A percentile compares a stretch with the other conserved stretches of the same genome.
Conservation (phyloP, 1,139 yeast genomes). For the Wickerhamiella infanticola region DNA sequence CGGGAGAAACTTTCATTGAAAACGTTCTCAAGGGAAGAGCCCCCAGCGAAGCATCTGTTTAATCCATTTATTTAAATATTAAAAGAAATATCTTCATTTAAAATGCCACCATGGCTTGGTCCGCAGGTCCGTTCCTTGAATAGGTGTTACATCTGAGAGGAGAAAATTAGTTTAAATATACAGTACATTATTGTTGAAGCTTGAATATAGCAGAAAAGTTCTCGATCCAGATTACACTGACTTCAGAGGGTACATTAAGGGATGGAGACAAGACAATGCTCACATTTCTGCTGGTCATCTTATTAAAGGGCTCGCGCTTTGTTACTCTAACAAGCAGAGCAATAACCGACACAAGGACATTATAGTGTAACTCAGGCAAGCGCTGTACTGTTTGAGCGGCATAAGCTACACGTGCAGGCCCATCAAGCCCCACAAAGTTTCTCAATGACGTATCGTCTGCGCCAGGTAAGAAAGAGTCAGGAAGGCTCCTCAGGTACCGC, state of each 20-base stretch:
- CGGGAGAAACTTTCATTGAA: constrained; percentile 96
- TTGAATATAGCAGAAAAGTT: background rate
- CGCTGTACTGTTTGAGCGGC: background rate
- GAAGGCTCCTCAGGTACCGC: background rate
- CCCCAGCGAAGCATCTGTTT: constrained; percentile 4
- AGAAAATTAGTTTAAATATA: too few relatives aligned
- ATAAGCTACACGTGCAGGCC: background rate
- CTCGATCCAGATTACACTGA: background rate
- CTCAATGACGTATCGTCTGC: background rate
- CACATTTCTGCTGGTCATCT: background rate
- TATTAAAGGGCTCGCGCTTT: background rate
- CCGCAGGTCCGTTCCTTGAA: too few relatives aligned
- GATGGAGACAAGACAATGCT: background rate
- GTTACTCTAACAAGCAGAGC: background rate
- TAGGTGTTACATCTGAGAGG: too few relatives aligned
- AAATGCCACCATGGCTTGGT: background rate
- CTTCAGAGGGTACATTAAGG: background rate
- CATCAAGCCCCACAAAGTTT: background rate
- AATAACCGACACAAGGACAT: background rate
- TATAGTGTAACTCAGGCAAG: background rate
- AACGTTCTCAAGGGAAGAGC: constrained; percentile 47
- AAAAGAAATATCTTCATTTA: background rate
- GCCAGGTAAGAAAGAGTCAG: background rate
- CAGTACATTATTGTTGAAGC: background rate
- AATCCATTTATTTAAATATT: background rate